These are phyloP conservation scores for Corchorus olitorius DNA, from an alignment of 345 rosid genomes.

Conservation along the genomic window DNA sequence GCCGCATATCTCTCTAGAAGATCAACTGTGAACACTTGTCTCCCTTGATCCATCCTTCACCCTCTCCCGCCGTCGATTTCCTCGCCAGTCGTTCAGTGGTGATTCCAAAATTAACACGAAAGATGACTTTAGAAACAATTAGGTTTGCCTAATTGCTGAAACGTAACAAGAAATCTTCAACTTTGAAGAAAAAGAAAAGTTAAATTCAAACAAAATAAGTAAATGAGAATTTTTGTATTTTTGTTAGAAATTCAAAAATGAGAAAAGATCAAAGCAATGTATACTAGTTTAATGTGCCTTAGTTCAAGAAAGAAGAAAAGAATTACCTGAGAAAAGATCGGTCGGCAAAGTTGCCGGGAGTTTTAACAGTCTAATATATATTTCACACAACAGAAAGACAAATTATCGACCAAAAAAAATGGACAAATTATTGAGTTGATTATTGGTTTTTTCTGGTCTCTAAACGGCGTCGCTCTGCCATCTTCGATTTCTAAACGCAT, in stretches of 20 bases:
- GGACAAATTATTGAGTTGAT: background rate
- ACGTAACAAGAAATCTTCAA: background rate
- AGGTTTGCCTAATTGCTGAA: background rate
- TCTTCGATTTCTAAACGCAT: background rate
- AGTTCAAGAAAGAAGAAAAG: too few species aligned
- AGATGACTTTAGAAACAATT: background rate
- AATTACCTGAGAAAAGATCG: background rate
- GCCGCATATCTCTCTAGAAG: conserved; percentile 89
- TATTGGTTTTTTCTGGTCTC: background rate
- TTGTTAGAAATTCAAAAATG: background rate
- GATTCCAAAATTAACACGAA: background rate
- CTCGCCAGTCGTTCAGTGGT: background rate
- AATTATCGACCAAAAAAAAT: too few species aligned
- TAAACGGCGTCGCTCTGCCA: background rate
- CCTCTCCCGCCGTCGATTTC: conserved; percentile 8
- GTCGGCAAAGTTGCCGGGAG: background rate
- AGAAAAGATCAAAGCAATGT: too few species aligned
- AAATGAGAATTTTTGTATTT: background rate
- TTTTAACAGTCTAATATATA: background rate
- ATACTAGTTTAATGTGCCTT: too few species aligned
- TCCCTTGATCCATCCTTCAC: conserved; percentile 61
- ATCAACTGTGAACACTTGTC: conserved; percentile 88
- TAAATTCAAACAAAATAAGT: background rate
- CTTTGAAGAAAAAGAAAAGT: background rate
- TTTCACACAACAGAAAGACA: background rate